Base-by-base conservation (phyloP, 257 asterid species). In the Plantago elongata region DNA sequence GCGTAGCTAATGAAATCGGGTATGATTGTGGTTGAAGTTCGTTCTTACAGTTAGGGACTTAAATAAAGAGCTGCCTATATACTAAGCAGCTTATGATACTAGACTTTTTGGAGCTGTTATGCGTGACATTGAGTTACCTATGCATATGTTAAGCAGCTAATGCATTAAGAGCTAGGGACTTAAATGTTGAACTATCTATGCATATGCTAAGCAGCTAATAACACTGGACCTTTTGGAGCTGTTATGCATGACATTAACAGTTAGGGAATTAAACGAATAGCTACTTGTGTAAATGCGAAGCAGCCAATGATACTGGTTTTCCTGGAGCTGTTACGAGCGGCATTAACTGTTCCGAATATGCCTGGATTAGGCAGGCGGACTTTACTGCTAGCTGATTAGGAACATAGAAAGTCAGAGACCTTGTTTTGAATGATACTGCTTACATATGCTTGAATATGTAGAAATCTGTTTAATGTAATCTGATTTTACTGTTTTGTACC, bases 171-270 rank as follows among this genome's bases (percentile, higher is more conserved):
- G 27, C 2, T 22, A 22, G 27, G 27, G 27, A 51, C 42, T 62
- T 61, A 30, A 55, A 16, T 43, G 44, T 50, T 30, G 27, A 22
- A 2, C 27, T 22, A 22, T 2, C 2, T 22, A 22, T 22, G 27
- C 27, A 22, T 22, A 22, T 47, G 11, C 52, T 51, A 3, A 56
- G 54, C 50, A 45, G 42, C 5, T 29, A 51, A 46, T 66, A 62
- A 63, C 48, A 37, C 51, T 63, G 59, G 58, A 37, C 16, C 40
- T 62, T 40, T 59, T 60, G 66, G 56, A 67, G 45, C 65, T 34
- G 40, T 34, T 34, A 34, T 4, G 3, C 8, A 6, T 4, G 8
- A 34, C 8, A 34, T 34, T 34, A 22, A 22, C 27, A 22, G 27
- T 22, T 2, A 22, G 27, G 27, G 27, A 51, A 34, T 62, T 61